Conservation (phyloP, 768 basidiomycete genomes). For the Pulveroboletus frians region DNA sequence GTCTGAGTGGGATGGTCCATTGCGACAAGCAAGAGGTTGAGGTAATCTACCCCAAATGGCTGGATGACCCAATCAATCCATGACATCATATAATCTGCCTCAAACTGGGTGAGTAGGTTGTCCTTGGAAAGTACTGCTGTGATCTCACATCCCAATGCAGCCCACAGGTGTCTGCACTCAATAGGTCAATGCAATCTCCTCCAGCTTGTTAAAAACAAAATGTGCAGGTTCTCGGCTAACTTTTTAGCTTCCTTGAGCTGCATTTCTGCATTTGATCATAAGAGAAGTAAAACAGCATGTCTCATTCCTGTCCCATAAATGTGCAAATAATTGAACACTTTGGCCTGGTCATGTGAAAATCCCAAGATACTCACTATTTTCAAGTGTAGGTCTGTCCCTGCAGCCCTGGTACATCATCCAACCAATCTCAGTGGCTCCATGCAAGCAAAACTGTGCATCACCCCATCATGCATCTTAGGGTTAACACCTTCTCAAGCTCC, state of each 20-base stretch:
- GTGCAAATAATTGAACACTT: slow-evolving; percentile 98
- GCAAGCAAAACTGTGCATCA: slow-evolving; percentile 93
- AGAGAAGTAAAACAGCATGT: slow-evolving; percentile 81
- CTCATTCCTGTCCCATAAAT: slow-evolving; percentile 98
- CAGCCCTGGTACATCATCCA: slow-evolving; percentile 99
- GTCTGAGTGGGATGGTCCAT: slow-evolving; percentile 83
- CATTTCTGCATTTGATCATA: slow-evolving; percentile 81
- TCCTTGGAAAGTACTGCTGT: slow-evolving; percentile 91
- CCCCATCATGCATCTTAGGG: slow-evolving; percentile 86
- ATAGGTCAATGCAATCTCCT: slow-evolving; percentile 86
- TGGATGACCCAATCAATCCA: slow-evolving; percentile 99
- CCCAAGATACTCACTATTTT: slow-evolving; percentile 92
- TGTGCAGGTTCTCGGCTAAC: slow-evolving; percentile 85
- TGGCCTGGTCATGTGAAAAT: slow-evolving; percentile 90
- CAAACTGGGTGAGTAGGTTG: slow-evolving; percentile 78
- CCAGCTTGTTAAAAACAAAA: slow-evolving; percentile 96
- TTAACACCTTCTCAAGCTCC: slow-evolving; percentile 86
- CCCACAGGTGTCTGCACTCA: slow-evolving; percentile 88
- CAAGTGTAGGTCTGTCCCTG: slow-evolving; percentile 93
- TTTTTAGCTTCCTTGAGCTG: slow-evolving; percentile 71
- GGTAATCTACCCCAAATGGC: slow-evolving; percentile 96
- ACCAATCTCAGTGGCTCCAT: slow-evolving; percentile 93
- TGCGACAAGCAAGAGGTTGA: slow-evolving; percentile 92
- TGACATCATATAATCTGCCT: slow-evolving; percentile 87
- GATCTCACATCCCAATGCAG: slow-evolving; percentile 87